These are phyloP conservation scores for Backusella sp. DNA, from an alignment of 192 early-diverging fungal genomes.

Conservation along the genomic window DNA sequence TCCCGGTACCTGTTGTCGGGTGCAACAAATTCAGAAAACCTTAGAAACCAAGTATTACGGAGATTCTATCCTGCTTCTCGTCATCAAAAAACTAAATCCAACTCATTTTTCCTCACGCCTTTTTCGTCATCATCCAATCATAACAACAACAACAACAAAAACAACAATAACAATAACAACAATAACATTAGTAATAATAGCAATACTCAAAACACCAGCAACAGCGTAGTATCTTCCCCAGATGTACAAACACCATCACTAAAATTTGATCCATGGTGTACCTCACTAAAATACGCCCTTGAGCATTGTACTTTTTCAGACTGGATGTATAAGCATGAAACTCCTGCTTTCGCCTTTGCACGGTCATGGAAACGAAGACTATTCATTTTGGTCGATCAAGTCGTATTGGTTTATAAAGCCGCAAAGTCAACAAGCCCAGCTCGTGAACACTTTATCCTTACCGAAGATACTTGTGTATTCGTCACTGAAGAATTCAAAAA, in stretches of 20 bases:
- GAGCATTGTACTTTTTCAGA: slow-evolving; percentile 11
- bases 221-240: not conserved
- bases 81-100: slow-evolving; percentile 1
- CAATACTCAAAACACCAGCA: not conserved
- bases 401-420: slow-evolving; percentile 29
- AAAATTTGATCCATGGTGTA: slow-evolving; percentile 25
- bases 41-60: slow-evolving; percentile 19
- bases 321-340: slow-evolving; percentile 26
- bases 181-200: not conserved
- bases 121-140: slow-evolving; percentile 8
- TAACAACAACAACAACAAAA: not conserved
- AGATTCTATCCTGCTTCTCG: slow-evolving; percentile 15
- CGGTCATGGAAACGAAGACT: slow-evolving; percentile 32
- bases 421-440: slow-evolving; percentile 19
- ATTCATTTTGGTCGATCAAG: slow-evolving; percentile 19
- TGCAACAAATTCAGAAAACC: slow-evolving; percentile 14
- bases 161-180: not conserved
- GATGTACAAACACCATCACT: not conserved
- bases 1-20: slow-evolving; percentile 13
- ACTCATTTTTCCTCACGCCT: not conserved
- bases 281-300: slow-evolving; percentile 18
- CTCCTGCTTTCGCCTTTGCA: slow-evolving; percentile 23
- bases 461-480: slow-evolving; percentile 32
- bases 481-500: slow-evolving; percentile 41
- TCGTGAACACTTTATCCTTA: slow-evolving; percentile 27